Conservation (phyloP, 225 moss, liverwort and hornwort genomes). For the Marchantia polymorpha region DNA sequence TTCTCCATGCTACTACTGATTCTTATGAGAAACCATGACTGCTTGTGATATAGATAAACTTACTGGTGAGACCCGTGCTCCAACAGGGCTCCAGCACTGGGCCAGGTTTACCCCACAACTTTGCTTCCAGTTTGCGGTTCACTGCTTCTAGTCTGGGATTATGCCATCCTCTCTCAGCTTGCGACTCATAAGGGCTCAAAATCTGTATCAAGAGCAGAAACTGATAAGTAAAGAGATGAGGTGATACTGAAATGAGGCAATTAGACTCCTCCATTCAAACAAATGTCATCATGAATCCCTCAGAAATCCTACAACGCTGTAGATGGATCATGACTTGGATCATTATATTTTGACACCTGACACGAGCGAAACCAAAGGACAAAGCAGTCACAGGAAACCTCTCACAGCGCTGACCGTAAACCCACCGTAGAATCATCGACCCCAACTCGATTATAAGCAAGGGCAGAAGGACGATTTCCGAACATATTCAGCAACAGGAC, state of each 20-base stretch:
- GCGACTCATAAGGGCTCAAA: constrained; percentile 14
- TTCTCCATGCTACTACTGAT: neutral
- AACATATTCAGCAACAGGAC: constrained; percentile 38
- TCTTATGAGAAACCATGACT: neutral
- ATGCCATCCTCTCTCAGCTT: neutral
- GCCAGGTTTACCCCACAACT: constrained; percentile 37
- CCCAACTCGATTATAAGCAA: constrained; percentile 7
- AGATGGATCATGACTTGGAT: neutral
- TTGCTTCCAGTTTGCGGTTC: constrained; percentile 22
- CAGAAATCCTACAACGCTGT: no score
- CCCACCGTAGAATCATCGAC: constrained; percentile 28
- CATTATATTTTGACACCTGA: neutral
- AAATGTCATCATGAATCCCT: neutral
- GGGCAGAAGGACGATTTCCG: constrained; percentile 29
- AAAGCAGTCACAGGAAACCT: no score
- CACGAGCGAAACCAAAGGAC: neutral
- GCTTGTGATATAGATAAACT: constrained; percentile 6
- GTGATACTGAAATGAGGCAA: neutral
- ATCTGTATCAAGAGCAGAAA: constrained; percentile 1
- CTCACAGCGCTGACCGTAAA: neutral
- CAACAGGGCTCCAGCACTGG: constrained; percentile 40
- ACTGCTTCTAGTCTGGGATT: neutral
- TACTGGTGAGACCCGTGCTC: constrained; percentile 33
- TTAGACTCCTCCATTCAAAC: neutral
- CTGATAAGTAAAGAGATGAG: neutral